Evolutionary conservation across 225 moss, liverwort and hornwort genomes (phyloP), one percentile per base, ranked within the genome.

Genomic region (Ulota crispa): DNA sequence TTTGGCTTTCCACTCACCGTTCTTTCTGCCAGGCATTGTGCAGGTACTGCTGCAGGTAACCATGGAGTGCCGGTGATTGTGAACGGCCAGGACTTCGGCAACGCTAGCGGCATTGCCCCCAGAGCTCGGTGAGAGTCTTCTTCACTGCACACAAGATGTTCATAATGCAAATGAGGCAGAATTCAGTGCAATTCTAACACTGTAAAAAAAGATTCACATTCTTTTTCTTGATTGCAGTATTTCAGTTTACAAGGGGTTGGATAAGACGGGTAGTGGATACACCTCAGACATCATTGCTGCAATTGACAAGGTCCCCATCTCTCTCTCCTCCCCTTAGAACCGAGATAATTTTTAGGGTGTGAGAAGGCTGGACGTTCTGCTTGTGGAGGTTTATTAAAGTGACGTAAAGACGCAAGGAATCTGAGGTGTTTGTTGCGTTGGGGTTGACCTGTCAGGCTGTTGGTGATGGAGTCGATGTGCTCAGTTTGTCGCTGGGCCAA

Each of bases 21-120:
- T 65, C 32, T 12, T 70, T 68, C 15, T 69, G 59, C 72, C 76
- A 91, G 91, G 67, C 88, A 88, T 76, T 84, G 84, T 76, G 85
- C 91, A 2, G 81, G 83, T 32, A 93, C 87, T 53, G 92, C 95
- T 55, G 96, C 95, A 74, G 96, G 96, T 20, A 93, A 93, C 36
- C 5, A 85, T 77, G 91, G 92, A 78, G 92, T 95, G 83, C 84
- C 80, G 10, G 93, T 92, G 11, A 30, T 83, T 13, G 89, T 80
- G 11, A 72, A 91, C 45, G 88, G 81, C 36, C 60, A 87, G 53
- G 47, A 88, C 57, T 93, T 84, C 54, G 95, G 93, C n/a, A 67
- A 61, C 28, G 93, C 93, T 30, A 95, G 95, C 64, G 95, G 95
- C 4, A 75, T 83, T 7, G 95, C 95, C 13, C 95, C 95, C 7